phyloP scores from a whole-genome alignment of 2,329 filamentous ascomycete genomes.

The Microcyclospora pomicola region DNA sequence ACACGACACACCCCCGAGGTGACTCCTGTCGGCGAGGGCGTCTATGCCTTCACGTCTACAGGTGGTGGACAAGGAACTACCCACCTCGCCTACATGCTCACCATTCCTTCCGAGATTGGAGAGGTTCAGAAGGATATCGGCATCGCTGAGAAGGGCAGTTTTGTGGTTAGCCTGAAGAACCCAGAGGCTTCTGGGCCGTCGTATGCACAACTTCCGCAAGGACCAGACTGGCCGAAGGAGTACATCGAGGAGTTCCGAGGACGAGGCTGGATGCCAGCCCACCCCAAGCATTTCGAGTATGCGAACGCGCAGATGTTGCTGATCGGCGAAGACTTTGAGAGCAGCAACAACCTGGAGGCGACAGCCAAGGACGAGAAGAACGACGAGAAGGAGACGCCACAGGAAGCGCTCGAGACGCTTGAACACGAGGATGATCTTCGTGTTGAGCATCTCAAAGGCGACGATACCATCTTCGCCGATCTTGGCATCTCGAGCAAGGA shows the following conservation, averaged over 20 bases:
- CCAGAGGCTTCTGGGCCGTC: conserved; percentile 54
- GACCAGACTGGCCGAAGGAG: conserved; percentile 57
- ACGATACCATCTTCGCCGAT: conserved; percentile 48
- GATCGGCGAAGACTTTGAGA: conserved; percentile 53
- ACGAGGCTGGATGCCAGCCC: conserved; percentile 59
- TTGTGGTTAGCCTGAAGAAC: conserved; percentile 68
- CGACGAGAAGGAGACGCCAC: conserved; percentile 45
- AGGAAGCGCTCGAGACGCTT: conserved; percentile 60
- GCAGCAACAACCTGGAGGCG: conserved; percentile 43
- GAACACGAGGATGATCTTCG: conserved; percentile 61
- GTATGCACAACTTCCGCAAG: conserved; percentile 47
- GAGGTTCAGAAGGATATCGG: conserved; percentile 66
- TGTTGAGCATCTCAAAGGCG: conserved; percentile 39
- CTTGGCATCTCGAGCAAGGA: conserved; percentile 47
- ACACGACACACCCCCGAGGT: conserved; percentile 55
- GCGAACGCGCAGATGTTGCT: conserved; percentile 63
- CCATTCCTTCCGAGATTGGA: conserved; percentile 54
- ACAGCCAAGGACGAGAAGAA: conserved; percentile 43
- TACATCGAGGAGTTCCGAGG: conserved; percentile 60
- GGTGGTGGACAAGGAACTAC: conserved; percentile 43
- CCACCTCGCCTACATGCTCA: conserved; percentile 69
- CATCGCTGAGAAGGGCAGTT: conserved; percentile 56
- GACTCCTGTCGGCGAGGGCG: conserved; percentile 66
- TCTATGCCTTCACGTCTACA: conserved; percentile 67
- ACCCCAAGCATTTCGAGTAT: conserved; percentile 55